A percentile compares a stretch with the other conserved stretches of the same genome.
Evolutionary conservation across 768 basidiomycete genomes (phyloP).

Genomic region (Clathrus columnatus): DNA sequence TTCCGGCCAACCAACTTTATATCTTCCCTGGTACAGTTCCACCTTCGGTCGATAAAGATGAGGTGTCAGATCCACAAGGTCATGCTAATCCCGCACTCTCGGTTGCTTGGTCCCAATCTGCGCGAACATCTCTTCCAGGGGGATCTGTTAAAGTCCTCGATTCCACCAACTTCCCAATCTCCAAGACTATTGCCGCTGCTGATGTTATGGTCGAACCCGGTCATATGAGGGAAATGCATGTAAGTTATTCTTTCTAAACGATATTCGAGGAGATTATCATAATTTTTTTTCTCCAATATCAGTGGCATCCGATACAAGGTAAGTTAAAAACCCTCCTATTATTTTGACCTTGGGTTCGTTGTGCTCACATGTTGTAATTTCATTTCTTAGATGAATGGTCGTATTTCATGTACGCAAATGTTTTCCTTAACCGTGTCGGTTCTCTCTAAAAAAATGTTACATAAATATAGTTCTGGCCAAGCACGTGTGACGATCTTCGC

Average conservation of each 20-base stretch:
- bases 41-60: constrained; percentile 27
- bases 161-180: constrained; percentile 41
- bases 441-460: not conserved
- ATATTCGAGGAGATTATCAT: not conserved
- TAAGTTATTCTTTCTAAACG: not conserved
- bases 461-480: constrained; percentile 35
- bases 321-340: constrained; percentile 12
- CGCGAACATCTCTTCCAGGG: constrained; percentile 35
- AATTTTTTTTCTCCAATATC: not conserved
- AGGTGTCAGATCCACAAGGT: constrained; percentile 36
- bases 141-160: constrained; percentile 39
- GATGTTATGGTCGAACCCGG: constrained; percentile 52
- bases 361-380: not conserved
- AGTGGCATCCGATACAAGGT: constrained; percentile 61
- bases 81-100: constrained; percentile 36
- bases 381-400: constrained; percentile 39
- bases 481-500: constrained; percentile 52
- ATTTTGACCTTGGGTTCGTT: not conserved
- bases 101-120: constrained; percentile 38
- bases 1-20: constrained; percentile 40
- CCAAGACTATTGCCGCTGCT: constrained; percentile 45
- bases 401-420: constrained; percentile 40
- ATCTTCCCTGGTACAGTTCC: constrained; percentile 39
- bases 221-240: constrained; percentile 32
- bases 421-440: not conserved